Evolutionary conservation across 2,329 filamentous ascomycete species (phyloP).

Genomic region (Metarhizium brunneum): DNA sequence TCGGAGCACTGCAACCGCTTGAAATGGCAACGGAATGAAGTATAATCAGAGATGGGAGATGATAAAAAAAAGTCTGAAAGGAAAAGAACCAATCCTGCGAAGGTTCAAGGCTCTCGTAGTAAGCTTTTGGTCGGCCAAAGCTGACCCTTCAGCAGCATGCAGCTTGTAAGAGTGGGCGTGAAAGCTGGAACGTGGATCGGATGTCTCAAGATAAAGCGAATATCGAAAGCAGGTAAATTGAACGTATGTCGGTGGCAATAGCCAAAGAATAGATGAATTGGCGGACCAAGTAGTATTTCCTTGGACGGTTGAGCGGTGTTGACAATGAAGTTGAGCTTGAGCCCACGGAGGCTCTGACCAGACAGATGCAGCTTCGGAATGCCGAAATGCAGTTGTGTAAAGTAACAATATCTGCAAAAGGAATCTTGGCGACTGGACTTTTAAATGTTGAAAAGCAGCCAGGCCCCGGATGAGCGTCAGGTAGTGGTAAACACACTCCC

Average conservation of each 20-base stretch:
- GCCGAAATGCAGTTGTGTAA: neutral
- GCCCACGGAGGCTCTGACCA: too few species aligned
- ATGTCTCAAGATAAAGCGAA: neutral
- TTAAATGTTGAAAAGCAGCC: neutral
- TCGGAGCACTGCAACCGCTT: too few species aligned
- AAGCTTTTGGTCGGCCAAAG: neutral
- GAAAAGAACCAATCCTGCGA: neutral
- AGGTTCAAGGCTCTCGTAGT: neutral
- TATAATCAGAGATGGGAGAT: neutral
- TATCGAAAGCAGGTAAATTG: neutral
- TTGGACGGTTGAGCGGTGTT: neutral
- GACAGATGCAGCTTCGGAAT: neutral
- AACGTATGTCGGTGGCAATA: neutral
- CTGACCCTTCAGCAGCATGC: neutral
- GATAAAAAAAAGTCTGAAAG: neutral
- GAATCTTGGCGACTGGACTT: neutral
- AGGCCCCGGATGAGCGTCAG: neutral
- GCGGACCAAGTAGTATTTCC: neutral
- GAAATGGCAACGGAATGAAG: neutral
- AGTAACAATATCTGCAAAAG: neutral
- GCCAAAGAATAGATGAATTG: neutral
- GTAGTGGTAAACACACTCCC: neutral
- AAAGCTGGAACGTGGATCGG: neutral
- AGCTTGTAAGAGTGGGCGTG: neutral
- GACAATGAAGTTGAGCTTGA: neutral